Evolutionary conservation across 2,329 filamentous ascomycete genomes (phyloP).

Genomic region (Zymoseptoria pseudotritici): DNA sequence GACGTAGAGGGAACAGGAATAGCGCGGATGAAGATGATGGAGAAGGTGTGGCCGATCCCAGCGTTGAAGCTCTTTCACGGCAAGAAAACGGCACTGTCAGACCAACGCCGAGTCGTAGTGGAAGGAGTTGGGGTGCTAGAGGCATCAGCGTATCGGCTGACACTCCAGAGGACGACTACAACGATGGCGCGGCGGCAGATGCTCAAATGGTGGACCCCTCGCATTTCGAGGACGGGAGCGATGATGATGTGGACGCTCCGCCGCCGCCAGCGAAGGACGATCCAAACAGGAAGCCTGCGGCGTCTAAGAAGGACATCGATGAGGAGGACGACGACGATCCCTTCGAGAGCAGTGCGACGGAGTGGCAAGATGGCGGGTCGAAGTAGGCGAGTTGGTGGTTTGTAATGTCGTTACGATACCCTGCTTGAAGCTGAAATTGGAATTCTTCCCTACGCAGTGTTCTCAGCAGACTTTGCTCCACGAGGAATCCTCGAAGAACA

Average conservation of each 20-base stretch:
- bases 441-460: too few species aligned
- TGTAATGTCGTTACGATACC: slow-evolving; percentile 4
- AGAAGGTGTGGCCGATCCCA: slow-evolving; percentile 56
- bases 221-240: slow-evolving; percentile 39
- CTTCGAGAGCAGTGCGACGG: slow-evolving; percentile 23
- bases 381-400: background rate
- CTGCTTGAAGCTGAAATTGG: background rate
- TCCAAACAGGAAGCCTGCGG: slow-evolving; percentile 4
- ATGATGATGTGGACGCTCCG: slow-evolving; percentile 32
- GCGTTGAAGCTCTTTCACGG: slow-evolving; percentile 41
- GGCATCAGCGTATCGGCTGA: slow-evolving; percentile 56
- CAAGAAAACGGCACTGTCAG: slow-evolving; percentile 27
- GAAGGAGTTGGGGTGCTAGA: slow-evolving; percentile 48
- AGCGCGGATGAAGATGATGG: slow-evolving; percentile 38
- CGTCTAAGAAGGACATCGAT: slow-evolving; percentile 1
- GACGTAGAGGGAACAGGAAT: slow-evolving; percentile 36
- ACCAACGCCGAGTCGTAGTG: slow-evolving; percentile 15
- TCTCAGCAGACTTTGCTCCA: too few species aligned
- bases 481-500: too few species aligned
- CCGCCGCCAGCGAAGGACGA: slow-evolving; percentile 26
- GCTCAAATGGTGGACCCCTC: slow-evolving; percentile 38
- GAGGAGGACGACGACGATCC: slow-evolving; percentile 7
- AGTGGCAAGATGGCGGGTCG: slow-evolving; percentile 19
- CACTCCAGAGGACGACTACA: slow-evolving; percentile 14
- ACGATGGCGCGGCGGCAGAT: slow-evolving; percentile 18